Evolutionary conservation across 1,284 basidiomycete species (phyloP), one percentile per base, ranked within the genome.

Genomic region (Boletus sp.): DNA sequence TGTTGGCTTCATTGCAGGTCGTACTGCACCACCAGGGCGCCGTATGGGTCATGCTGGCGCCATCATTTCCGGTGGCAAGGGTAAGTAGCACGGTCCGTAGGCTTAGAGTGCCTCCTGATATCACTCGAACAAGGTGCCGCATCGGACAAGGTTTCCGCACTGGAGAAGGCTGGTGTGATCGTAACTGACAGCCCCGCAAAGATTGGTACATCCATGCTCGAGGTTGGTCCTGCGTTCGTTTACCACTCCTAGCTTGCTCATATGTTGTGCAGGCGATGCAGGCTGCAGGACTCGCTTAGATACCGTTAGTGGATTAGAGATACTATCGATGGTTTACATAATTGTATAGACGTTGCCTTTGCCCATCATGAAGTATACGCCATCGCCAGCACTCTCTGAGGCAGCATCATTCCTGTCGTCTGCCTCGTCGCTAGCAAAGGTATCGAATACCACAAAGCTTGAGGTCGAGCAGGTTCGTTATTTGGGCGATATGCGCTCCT

Each of bases 41-140:
- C 84, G 95, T 59, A 99, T 99, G 96, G 96, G 96, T 46, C 94
- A 98, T 68, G 94, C 94, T 50, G 94, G 96, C 60, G 96, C 95
- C 50, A 98, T 99, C 69, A 98, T 99, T 59, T 84, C 90, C 50
- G 96, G 96, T 57, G 96, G 96, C 45, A 99, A 99, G 76, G 95
- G 91, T 82, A 34, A 50, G 72, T 55, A 36, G 25, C 12, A 34
- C 8, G 8, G 5, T 26, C 13, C 27, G 38, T 6, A 10, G 7
- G 26, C 0, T 35, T 8, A 39, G 16, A 23, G n/a, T 22, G 9
- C 19, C 17, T 43, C 9, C 35, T 49, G 19, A 46, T 19, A 17
- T 30, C 38, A 39, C 19, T 44, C 22, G 27, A 42, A 53, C 19
- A 57, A 86, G 85, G 91, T 66, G 92, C 92, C 56, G 96, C 96